Evolutionary conservation across 441 rosid species (phyloP), one percentile per base, ranked within the genome.

Genomic region (Croton laevigatus): DNA sequence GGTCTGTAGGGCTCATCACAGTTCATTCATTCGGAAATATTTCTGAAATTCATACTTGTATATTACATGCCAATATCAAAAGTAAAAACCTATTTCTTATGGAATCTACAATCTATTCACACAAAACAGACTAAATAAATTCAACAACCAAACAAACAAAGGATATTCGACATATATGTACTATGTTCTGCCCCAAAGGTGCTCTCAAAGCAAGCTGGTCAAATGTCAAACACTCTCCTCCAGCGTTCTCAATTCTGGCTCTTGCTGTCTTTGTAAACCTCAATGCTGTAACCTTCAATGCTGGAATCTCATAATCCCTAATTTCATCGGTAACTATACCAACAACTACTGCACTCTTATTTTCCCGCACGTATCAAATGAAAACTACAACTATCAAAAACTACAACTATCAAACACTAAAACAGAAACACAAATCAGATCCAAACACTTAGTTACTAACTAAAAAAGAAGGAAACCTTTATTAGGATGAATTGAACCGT

Each of bases 121-220:
- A 11, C 19, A 14, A 10, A 19, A 16, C 16, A 32, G 13, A 40
- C 4, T 3, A 20, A 32, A 12, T n/a, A 69, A 58, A 11, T 13
- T 20, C 17, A 57, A n/a, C 12, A 42, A 44, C 42, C 32, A 27
- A 27, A 27, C 32, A 27, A 27, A 8, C 3, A 42, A 32, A 23
- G 17, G 3, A 3, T 1, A 59, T 9, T 22, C 27, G 19, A 58
- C n/a, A 19, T 3, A 37, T 8, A 36, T 5, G 4, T 84, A 94
- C 98, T 73, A 94, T 94, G 93, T 94, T 94, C 83, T 94, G 96
- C 4, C 98, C 98, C 76, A 94, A 81, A 3, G 98, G 98, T 68
- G 97, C 97, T 74, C 78, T 81, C 66, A 94, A 85, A 52, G 97
- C 93, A 63, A 91, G 93, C 83, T 91, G 97, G 40, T 94, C 98